Percentiles rank a stretch among this genome's conserved stretches.
These are phyloP conservation scores for Ceratocystis cubensis DNA, from an alignment of 2,329 filamentous ascomycete genomes.

Conservation along the genomic window DNA sequence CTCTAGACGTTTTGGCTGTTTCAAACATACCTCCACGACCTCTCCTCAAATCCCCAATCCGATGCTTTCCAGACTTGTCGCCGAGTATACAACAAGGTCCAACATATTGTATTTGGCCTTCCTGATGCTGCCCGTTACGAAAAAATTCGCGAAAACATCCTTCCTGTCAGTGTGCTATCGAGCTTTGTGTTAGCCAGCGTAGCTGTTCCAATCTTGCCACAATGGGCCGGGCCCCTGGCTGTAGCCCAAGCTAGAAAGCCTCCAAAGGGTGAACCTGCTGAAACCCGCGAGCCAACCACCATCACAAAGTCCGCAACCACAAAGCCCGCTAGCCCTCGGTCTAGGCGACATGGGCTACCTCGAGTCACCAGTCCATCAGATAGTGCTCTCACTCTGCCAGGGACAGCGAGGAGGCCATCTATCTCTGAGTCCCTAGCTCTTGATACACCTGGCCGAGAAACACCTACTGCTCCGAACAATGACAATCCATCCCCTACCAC, in stretches of 20 bases:
- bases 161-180: conserved; percentile 68
- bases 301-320: conserved; percentile 54
- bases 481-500: conserved; percentile 1
- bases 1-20: conserved; percentile 77
- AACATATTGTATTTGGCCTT: conserved; percentile 73
- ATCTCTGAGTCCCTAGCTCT: conserved; percentile 20
- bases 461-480: conserved; percentile 3
- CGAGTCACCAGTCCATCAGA: conserved; percentile 20
- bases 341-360: conserved; percentile 31
- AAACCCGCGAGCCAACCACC: conserved; percentile 38
- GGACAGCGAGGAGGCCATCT: conserved; percentile 2
- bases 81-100: conserved; percentile 76
- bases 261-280: conserved; percentile 36
- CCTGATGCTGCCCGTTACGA: conserved; percentile 56
- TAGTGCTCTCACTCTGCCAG: conserved; percentile 4
- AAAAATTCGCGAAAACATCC: conserved; percentile 67
- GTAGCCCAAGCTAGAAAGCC: conserved; percentile 72
- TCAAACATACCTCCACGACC: conserved; percentile 75
- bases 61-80: conserved; percentile 71
- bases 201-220: conserved; percentile 61
- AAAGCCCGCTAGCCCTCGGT: conserved; percentile 36
- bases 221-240: conserved; percentile 66
- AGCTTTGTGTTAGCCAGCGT: conserved; percentile 69
- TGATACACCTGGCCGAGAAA: conserved; percentile 12
- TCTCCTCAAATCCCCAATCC: conserved; percentile 61